Conservation (phyloP, 768 basidiomycete species). For the Tylopilus vinaceipallidus region DNA sequence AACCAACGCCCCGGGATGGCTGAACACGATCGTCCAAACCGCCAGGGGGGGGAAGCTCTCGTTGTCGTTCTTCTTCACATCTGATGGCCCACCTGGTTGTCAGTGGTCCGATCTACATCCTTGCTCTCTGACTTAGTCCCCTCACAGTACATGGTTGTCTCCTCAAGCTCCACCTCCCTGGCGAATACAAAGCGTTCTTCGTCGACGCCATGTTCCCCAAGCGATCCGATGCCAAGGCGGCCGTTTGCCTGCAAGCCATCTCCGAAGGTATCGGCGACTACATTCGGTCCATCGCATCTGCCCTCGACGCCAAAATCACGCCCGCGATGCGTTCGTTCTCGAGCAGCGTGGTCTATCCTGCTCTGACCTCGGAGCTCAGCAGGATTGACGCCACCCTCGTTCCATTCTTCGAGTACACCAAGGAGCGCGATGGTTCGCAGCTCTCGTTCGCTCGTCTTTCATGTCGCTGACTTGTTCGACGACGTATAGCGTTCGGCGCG, state of each 20-base stretch:
- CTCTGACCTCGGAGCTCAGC: conserved; percentile 43
- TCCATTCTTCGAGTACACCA: conserved; percentile 40
- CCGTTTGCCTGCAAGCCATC: conserved; percentile 64
- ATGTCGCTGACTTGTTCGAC: conserved; percentile 1
- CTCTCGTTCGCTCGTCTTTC: not conserved
- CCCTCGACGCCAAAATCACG: conserved; percentile 46
- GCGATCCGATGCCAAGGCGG: conserved; percentile 65
- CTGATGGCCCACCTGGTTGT: conserved; percentile 44
- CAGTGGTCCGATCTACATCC: conserved; percentile 25
- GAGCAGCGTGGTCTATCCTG: conserved; percentile 44
- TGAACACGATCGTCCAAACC: conserved; percentile 50
- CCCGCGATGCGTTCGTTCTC: conserved; percentile 44
- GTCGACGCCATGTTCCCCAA: conserved; percentile 63
- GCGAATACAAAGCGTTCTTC: conserved; percentile 53
- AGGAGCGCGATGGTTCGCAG: conserved; percentile 51
- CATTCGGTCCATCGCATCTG: conserved; percentile 44
- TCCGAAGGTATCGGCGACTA: conserved; percentile 59
- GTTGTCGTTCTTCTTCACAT: conserved; percentile 43
- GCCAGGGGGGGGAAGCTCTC: conserved; percentile 49
- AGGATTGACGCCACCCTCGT: conserved; percentile 40
- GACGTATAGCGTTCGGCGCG: conserved; percentile 52
- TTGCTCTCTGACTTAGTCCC: conserved; percentile 3
- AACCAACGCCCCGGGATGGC: conserved; percentile 53
- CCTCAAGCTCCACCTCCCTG: conserved; percentile 54
- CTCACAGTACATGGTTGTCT: conserved; percentile 59